phyloP scores from a whole-genome alignment of 2,329 filamentous ascomycete species.

The Pseudohalonectria lignicola region DNA sequence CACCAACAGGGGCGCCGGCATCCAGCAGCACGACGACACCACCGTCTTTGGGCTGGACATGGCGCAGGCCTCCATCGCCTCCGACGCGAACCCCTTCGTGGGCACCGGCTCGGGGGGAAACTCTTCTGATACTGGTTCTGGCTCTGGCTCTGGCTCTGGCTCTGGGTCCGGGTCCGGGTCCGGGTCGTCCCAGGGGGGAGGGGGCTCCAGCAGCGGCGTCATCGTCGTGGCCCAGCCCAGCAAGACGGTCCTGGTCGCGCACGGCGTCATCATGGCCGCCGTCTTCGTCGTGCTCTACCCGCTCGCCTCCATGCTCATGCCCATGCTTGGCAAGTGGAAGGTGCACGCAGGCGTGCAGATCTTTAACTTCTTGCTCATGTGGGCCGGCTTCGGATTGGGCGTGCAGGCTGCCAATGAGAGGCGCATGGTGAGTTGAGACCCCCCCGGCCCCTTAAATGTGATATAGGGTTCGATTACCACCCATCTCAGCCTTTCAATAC shows the following conservation, averaged over 20 bases:
- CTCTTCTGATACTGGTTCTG: conserved; percentile 3
- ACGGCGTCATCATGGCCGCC: conserved; percentile 51
- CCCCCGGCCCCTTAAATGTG: neutral
- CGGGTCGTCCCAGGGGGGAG: conserved; percentile 1
- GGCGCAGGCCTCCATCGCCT: conserved; percentile 28
- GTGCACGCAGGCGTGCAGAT: conserved; percentile 47
- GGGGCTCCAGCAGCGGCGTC: conserved; percentile 9
- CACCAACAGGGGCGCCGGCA: conserved; percentile 23
- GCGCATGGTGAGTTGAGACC: conserved; percentile 26
- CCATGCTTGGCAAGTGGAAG: conserved; percentile 43
- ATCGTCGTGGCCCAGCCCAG: conserved; percentile 9
- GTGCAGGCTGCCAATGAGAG: conserved; percentile 31
- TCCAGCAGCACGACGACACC: conserved; percentile 34
- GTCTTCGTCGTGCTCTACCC: conserved; percentile 50
- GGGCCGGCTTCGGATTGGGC: conserved; percentile 48
- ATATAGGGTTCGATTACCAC: too few species aligned
- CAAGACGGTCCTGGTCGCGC: conserved; percentile 23
- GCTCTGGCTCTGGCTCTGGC: conserved; percentile 4
- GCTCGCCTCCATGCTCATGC: conserved; percentile 48
- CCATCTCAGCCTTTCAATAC: too few species aligned
- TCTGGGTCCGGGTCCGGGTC: conserved; percentile 3
- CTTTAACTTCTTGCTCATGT: conserved; percentile 43
- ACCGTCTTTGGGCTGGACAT: conserved; percentile 36
- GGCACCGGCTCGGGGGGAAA: conserved; percentile 3
- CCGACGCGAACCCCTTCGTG: conserved; percentile 42